Conservation (phyloP, 1,284 basidiomycete genomes). For the Fomitopsis palustris region DNA sequence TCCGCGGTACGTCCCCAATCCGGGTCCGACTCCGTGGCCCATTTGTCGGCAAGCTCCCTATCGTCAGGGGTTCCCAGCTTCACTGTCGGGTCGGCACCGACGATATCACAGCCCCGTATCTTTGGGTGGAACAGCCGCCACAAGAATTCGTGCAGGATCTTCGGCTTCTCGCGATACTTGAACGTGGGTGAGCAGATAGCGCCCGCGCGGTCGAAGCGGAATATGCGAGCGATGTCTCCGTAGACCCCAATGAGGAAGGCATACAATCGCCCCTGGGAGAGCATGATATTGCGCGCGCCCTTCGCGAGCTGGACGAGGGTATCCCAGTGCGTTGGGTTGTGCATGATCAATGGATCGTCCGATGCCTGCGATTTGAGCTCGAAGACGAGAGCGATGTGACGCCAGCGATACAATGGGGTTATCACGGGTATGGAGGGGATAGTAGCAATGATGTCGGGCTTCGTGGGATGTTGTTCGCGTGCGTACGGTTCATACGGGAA, state of each 20-base stretch:
- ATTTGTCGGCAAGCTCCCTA: neutral
- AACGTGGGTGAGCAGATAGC: neutral
- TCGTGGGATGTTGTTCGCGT: neutral
- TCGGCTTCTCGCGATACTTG: neutral
- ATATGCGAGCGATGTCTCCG: slow-evolving; percentile 4
- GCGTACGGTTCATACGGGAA: neutral
- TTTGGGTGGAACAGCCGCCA: neutral
- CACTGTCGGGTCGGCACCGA: neutral
- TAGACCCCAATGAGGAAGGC: slow-evolving; percentile 12
- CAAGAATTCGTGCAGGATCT: neutral
- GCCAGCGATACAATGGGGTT: neutral
- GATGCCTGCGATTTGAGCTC: neutral
- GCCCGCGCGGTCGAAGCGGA: slow-evolving; percentile 8
- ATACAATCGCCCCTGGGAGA: slow-evolving; percentile 9
- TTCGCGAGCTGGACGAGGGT: slow-evolving; percentile 4
- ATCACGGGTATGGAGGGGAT: neutral
- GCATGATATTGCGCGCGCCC: slow-evolving; percentile 8
- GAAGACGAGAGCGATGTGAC: neutral
- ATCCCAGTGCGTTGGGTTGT: neutral
- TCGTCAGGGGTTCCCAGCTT: neutral
- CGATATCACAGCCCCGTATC: neutral
- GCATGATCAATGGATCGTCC: neutral
- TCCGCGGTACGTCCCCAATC: neutral
- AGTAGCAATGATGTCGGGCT: neutral
- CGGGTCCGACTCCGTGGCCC: neutral